Evolutionary conservation across 805 yeast genomes (phyloP), one percentile per base, ranked within the genome.

Genomic region (Teunomyces panamensis): DNA sequence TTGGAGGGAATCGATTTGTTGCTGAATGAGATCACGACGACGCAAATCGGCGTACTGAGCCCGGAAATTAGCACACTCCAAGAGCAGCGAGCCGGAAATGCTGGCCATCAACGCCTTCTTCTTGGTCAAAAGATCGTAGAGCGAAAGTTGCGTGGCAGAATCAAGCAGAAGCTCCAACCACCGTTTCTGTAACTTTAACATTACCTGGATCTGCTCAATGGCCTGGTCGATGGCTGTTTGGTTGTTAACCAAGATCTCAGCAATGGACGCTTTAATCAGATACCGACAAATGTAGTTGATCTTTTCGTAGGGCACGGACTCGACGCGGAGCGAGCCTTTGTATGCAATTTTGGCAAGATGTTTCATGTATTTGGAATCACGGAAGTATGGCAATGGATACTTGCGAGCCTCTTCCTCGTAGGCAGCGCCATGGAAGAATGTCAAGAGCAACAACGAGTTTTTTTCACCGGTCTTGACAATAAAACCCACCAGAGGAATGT

Each of bases 1-100:
- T 56, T 81, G 81, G 56, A 89, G 63, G 0, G 74, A 64, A 9
- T 69, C 77, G 17, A 91, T 83, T 49, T 83, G 74, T 10, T 63
- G 58, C 47, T 75, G 72, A 17, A 87, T 60, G 27, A 60, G 49
- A 46, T 73, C 71, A 50, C 76, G 79, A 41, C 73, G 68, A 37
- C 78, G 72, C 17, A 81, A 61, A 34, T 74, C 76, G 7, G 62
- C 49, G 55, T 68, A 82, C 45, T 79, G 79, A 5, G 54, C 47
- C 13, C 66, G 64, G 58, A 85, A 80, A 14, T 74, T 58, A 2
- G 73, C 66, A 48, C 83, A 75, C 1, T 51, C 55, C 37, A 68
- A 56, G 9, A 68, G 57, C 20, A 56, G 56, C 45, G 49, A 58
- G 7, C 49, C 49, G 28, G 58, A 53, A 52, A 75, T 59, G 41